These are phyloP conservation scores for Camellia japonica DNA, from an alignment of 148 eudicot species.

Conservation along the genomic window DNA sequence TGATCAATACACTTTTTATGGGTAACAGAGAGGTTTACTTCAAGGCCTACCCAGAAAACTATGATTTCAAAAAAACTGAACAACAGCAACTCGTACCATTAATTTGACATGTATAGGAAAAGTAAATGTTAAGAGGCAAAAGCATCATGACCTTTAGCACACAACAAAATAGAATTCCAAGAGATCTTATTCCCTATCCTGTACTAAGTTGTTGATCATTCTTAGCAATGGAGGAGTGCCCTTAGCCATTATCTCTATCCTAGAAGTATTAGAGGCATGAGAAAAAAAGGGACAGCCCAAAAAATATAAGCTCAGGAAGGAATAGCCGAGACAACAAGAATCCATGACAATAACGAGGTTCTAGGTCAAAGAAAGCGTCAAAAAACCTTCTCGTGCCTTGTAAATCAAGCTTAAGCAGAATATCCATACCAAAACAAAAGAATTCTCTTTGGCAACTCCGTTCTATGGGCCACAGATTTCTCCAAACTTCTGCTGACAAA, in stretches of 20 bases:
- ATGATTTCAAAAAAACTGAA: neutral
- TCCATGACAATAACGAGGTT: slow-evolving; percentile 98
- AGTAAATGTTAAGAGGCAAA: slow-evolving; percentile 2
- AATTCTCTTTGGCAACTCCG: slow-evolving; percentile 94
- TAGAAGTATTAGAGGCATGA: slow-evolving; percentile 81
- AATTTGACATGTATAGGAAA: neutral
- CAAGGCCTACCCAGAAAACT: neutral
- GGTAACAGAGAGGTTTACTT: too few species aligned
- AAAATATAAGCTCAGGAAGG: slow-evolving; percentile 76
- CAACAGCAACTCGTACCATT: neutral
- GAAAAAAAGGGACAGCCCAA: slow-evolving; percentile 85
- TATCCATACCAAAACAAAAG: slow-evolving; percentile 98
- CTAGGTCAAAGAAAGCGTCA: slow-evolving; percentile 86
- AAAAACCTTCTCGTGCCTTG: slow-evolving; percentile 86
- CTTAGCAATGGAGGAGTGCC: slow-evolving; percentile 84
- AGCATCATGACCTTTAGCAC: slow-evolving; percentile 5
- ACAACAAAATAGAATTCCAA: neutral
- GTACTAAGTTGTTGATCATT: slow-evolving; percentile 72
- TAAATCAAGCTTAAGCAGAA: slow-evolving; percentile 90
- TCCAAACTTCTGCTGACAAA: slow-evolving; percentile 80
- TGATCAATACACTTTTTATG: too few species aligned
- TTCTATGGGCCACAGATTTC: slow-evolving; percentile 91
- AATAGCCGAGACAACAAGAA: slow-evolving; percentile 88
- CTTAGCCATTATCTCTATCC: slow-evolving; percentile 95
- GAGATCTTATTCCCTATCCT: slow-evolving; percentile 55